Percentiles rank a stretch among this genome's conserved stretches.
phyloP scores from a whole-genome alignment of 2,329 filamentous ascomycete genomes.

The Cladosporium phlei region DNA sequence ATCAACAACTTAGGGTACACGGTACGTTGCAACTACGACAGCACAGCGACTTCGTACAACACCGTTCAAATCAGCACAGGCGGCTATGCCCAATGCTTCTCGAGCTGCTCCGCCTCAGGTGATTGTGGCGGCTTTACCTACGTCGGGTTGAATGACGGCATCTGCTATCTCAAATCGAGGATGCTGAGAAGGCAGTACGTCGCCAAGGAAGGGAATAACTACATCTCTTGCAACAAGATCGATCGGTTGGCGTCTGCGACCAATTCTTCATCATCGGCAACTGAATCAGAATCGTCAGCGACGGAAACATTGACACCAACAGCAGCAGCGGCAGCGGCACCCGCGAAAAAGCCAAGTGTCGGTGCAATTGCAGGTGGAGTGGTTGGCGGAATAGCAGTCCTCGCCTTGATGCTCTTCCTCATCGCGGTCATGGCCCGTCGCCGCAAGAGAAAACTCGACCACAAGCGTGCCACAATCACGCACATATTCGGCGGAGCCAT shows the following conservation, averaged over 20 bases:
- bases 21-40: slow-evolving; percentile 28
- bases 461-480: slow-evolving; percentile 18
- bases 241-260: slow-evolving; percentile 17
- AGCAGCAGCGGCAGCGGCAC: background rate
- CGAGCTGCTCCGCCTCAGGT: slow-evolving; percentile 22
- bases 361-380: slow-evolving; percentile 21
- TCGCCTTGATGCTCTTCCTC: slow-evolving; percentile 18
- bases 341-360: slow-evolving; percentile 4
- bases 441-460: slow-evolving; percentile 22
- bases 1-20: slow-evolving; percentile 22
- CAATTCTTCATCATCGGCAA: no score
- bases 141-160: slow-evolving; percentile 23
- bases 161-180: slow-evolving; percentile 26
- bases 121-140: slow-evolving; percentile 28
- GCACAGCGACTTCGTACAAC: slow-evolving; percentile 20
- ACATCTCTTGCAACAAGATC: slow-evolving; percentile 23
- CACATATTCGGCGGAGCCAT: slow-evolving; percentile 16
- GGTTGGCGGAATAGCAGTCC: slow-evolving; percentile 18
- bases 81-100: slow-evolving; percentile 29
- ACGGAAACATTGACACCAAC: no score
- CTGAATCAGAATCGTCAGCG: no score
- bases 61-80: slow-evolving; percentile 21
- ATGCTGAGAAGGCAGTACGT: slow-evolving; percentile 19
- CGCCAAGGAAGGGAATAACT: slow-evolving; percentile 20
- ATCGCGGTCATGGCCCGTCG: slow-evolving; percentile 17